These are phyloP conservation scores for Hypocrella siamensis DNA, from an alignment of 2,329 filamentous ascomycete genomes.

Conservation along the genomic window DNA sequence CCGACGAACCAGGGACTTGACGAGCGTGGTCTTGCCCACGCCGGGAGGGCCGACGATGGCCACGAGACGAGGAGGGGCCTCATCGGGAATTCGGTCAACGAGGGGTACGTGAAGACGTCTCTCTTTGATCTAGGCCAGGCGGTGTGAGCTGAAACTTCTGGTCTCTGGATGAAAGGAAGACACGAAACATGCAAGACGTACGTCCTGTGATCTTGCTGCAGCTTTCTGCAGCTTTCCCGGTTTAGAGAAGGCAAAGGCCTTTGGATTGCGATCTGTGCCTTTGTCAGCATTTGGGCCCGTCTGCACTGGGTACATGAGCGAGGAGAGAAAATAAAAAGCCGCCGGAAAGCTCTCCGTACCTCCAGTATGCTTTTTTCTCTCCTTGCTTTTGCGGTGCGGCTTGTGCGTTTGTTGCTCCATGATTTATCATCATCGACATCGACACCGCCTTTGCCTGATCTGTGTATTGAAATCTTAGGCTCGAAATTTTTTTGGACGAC, in stretches of 20 bases:
- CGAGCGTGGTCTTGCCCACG: conserved; percentile 85
- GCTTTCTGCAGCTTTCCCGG: conserved; percentile 68
- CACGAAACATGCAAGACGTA: conserved; percentile 16
- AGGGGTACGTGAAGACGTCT: conserved; percentile 92
- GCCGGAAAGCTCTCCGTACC: conserved; percentile 23
- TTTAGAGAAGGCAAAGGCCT: conserved; percentile 74
- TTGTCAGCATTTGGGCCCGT: too few species aligned
- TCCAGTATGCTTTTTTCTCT: conserved; percentile 59
- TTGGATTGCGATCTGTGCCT: conserved; percentile 56
- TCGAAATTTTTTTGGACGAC: too few species aligned
- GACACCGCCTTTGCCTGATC: too few species aligned
- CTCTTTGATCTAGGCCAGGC: conserved; percentile 58
- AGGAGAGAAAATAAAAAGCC: background rate
- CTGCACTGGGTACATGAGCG: background rate
- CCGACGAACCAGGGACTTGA: conserved; percentile 85
- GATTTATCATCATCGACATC: conserved; percentile 4
- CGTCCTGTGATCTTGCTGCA: conserved; percentile 57
- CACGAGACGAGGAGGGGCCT: conserved; percentile 84
- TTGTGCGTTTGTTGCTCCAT: conserved; percentile 79
- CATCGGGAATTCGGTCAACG: conserved; percentile 88
- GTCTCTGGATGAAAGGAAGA: background rate
- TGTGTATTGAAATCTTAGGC: too few species aligned
- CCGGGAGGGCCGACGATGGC: conserved; percentile 90
- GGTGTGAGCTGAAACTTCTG: background rate
- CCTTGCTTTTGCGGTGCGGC: conserved; percentile 73